Conservation (phyloP, 73 alveolate species). For the Symbiodinium natans region DNA sequence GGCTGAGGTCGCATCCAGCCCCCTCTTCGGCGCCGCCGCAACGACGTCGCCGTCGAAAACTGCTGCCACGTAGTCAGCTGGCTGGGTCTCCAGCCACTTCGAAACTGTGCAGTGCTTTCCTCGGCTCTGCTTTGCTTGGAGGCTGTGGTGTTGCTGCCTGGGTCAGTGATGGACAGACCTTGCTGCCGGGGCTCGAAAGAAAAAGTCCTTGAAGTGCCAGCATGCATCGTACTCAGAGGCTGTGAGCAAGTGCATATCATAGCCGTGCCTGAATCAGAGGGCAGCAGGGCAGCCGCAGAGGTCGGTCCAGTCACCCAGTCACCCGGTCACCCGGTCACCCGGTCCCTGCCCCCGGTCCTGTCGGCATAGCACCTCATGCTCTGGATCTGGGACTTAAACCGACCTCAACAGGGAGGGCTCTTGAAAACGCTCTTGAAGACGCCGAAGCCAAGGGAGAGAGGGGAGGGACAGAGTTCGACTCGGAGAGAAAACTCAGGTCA, state of each 20-base stretch:
- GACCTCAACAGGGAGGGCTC: background rate
- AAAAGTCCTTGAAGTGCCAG: conserved; percentile 59
- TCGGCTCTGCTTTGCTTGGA: background rate
- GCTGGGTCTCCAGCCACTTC: conserved; percentile 81
- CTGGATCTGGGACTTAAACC: conserved; percentile 45
- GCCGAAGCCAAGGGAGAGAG: background rate
- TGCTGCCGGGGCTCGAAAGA: conserved; percentile 9
- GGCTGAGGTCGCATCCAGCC: conserved; percentile 10
- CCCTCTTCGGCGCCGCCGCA: conserved; percentile 71
- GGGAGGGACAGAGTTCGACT: background rate
- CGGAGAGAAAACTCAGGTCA: background rate
- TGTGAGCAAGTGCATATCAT: conserved; percentile 53
- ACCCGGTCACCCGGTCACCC: too few species aligned
- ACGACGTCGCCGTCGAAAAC: conserved; percentile 85
- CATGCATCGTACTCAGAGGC: conserved; percentile 72
- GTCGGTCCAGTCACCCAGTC: too few species aligned
- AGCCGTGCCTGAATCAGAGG: conserved; percentile 32
- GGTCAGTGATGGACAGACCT: too few species aligned
- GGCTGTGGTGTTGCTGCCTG: background rate
- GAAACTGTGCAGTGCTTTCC: conserved; percentile 90
- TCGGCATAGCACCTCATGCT: conserved; percentile 77
- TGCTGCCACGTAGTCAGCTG: conserved; percentile 37
- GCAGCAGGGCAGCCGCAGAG: too few species aligned
- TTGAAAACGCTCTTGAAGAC: too few species aligned
- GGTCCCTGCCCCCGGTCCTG: too few species aligned